Base-by-base conservation (phyloP, 805 yeast species). In the Monosporozyma unispora region DNA sequence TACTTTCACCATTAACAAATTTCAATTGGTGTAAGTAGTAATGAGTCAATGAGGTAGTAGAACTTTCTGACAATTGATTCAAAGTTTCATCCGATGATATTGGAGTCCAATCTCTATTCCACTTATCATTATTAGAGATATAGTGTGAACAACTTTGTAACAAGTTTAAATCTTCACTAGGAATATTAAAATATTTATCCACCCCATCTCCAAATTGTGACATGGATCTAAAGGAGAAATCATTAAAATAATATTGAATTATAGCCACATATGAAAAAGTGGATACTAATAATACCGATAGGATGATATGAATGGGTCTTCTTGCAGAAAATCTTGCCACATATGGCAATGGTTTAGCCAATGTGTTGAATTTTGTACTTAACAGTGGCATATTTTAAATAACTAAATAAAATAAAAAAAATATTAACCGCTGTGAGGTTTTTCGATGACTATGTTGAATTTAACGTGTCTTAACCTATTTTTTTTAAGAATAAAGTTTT, bases 301-400 rank as follows among this genome's bases (percentile, higher is more conserved):
- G 79, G 48, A 90, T 81, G 48, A 88, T 77, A 67, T 90, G 98
- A 56, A 91, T 87, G 16, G 99, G 99, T 61, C 82, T 77, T 52
- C 78, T 77, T 12, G 96, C 93, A 48, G 91, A 79, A 21, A 75
- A 64, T 50, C 65, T 69, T 11, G 79, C 75, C 35, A 70, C 49
- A 50, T 70, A 71, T 44, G 86, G 84, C 48, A 80, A 58, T 18
- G 60, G 59, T 14, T 59, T 18, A 35, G 72, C 70, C 38, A 66
- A 49, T 12, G 54, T 59, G 19, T 57, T 60, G 54, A 69, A 61
- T 44, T 68, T 67, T 49, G 54, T 59, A 21, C 60, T 61, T 7
- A 68, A 44, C 45, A 64, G 48, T 12, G 64, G 60, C 66, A 63
- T 31, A 3, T 29, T 12, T 4, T 25, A 8, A 5, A 25, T 25